Evolutionary conservation across 2,329 filamentous ascomycete species (phyloP).

Genomic region (Xylaria sp.): DNA sequence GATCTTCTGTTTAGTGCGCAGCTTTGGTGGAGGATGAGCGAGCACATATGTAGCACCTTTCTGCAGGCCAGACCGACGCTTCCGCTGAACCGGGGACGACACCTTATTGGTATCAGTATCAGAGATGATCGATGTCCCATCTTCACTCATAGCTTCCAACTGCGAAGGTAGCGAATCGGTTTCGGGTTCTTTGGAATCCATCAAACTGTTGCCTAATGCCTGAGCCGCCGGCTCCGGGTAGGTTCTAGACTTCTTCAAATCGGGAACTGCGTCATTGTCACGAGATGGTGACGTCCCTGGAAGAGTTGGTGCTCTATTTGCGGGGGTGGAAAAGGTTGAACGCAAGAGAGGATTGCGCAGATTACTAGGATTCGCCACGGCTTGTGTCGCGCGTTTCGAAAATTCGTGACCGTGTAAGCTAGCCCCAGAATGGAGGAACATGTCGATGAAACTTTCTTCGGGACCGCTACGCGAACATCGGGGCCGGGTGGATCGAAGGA

Average conservation of each 20-base stretch:
- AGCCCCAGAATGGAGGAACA: slow-evolving; percentile 70
- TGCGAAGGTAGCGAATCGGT: slow-evolving; percentile 42
- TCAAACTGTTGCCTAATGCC: slow-evolving; percentile 34
- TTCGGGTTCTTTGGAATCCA: slow-evolving; percentile 44
- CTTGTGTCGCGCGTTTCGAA: slow-evolving; percentile 53
- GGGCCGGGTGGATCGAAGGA: background rate
- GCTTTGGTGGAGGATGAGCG: slow-evolving; percentile 72
- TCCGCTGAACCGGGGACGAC: slow-evolving; percentile 52
- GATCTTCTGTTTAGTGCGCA: slow-evolving; percentile 70
- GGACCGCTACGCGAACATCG: slow-evolving; percentile 29
- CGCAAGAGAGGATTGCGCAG: slow-evolving; percentile 47
- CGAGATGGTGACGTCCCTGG: slow-evolving; percentile 33
- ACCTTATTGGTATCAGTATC: slow-evolving; percentile 61
- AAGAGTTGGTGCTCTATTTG: slow-evolving; percentile 43
- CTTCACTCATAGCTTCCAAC: slow-evolving; percentile 58
- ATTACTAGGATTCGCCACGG: slow-evolving; percentile 48
- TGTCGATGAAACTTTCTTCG: slow-evolving; percentile 49
- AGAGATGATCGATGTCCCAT: slow-evolving; percentile 57
- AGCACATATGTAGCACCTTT: slow-evolving; percentile 73
- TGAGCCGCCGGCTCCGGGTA: slow-evolving; percentile 36
- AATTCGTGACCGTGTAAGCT: slow-evolving; percentile 71
- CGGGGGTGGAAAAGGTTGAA: slow-evolving; percentile 45
- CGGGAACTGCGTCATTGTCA: slow-evolving; percentile 33
- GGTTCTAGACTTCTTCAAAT: slow-evolving; percentile 34
- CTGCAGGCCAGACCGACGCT: slow-evolving; percentile 59